A percentile compares a stretch with the other conserved stretches of the same genome.
These are phyloP conservation scores for Endothia cerciana DNA, from an alignment of 2,329 filamentous ascomycete genomes.

Conservation along the genomic window DNA sequence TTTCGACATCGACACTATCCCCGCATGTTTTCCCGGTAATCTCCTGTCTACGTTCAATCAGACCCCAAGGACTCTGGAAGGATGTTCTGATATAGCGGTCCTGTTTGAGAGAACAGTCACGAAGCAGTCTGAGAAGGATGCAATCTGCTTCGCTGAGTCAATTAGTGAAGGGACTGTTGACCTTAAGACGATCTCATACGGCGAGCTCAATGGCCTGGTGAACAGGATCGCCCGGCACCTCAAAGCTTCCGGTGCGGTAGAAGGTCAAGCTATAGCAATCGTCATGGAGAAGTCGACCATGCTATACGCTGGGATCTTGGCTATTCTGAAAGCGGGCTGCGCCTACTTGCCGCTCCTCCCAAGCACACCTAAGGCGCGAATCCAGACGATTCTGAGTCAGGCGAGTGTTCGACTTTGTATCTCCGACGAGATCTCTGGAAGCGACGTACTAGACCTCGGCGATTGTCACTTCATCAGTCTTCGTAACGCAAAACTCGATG, in stretches of 20 bases:
- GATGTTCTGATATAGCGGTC: constrained; percentile 49
- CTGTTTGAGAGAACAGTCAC: constrained; percentile 59
- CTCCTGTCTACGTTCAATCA: constrained; percentile 56
- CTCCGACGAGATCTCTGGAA: constrained; percentile 39
- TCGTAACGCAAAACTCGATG: constrained; percentile 34
- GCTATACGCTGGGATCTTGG: constrained; percentile 76
- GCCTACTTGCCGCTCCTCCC: constrained; percentile 82
- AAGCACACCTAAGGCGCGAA: constrained; percentile 66
- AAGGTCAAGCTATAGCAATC: constrained; percentile 69
- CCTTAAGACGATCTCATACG: constrained; percentile 61
- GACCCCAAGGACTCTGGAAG: constrained; percentile 38
- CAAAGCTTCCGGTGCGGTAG: constrained; percentile 46
- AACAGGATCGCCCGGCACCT: constrained; percentile 67
- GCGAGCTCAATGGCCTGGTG: constrained; percentile 63
- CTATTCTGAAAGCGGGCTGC: constrained; percentile 72
- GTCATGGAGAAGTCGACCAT: constrained; percentile 76
- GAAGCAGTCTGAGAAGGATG: constrained; percentile 55
- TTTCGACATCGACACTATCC: constrained; percentile 33
- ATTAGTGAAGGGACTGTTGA: constrained; percentile 44
- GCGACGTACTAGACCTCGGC: constrained; percentile 26
- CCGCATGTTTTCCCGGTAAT: constrained; percentile 35
- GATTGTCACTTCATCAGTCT: constrained; percentile 41
- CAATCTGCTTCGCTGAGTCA: constrained; percentile 65
- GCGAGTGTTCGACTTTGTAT: constrained; percentile 55
- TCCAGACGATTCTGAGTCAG: constrained; percentile 65